Conservation (phyloP, 2,329 filamentous ascomycete genomes). For the Blastomyces parvus region DNA sequence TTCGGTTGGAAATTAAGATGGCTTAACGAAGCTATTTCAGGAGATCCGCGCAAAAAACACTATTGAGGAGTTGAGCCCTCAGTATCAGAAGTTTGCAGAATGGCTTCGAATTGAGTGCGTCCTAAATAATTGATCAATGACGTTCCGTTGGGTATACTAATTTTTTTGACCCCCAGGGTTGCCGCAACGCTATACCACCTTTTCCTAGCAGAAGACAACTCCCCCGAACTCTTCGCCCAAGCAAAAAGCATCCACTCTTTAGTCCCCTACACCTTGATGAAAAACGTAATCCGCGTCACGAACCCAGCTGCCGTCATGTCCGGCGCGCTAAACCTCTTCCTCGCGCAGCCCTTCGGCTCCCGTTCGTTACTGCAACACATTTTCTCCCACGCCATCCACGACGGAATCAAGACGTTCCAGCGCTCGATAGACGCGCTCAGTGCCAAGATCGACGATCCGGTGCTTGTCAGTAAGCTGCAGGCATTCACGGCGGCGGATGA, state of each 20-base stretch:
- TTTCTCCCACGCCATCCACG: conserved; percentile 81
- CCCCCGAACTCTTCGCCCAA: conserved; percentile 89
- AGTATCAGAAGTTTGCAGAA: conserved; percentile 97
- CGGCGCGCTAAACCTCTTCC: conserved; percentile 86
- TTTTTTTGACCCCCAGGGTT: conserved; percentile 42
- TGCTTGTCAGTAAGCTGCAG: conserved; percentile 72
- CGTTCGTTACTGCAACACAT: conserved; percentile 88
- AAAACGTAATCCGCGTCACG: conserved; percentile 92
- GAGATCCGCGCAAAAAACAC: conserved; percentile 86
- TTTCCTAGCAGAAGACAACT: conserved; percentile 96
- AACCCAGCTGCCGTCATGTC: conserved; percentile 97
- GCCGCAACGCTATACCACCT: conserved; percentile 94
- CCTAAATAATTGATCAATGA: not conserved
- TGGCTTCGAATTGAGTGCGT: conserved; percentile 83
- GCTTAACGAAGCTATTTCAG: conserved; percentile 81
- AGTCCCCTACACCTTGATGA: conserved; percentile 84
- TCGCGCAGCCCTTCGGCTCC: conserved; percentile 87
- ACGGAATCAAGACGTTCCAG: conserved; percentile 80
- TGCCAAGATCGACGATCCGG: conserved; percentile 67
- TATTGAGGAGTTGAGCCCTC: conserved; percentile 78
- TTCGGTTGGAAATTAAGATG: conserved; percentile 44
- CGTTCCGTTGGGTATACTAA: not conserved
- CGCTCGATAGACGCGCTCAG: conserved; percentile 71
- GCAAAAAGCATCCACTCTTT: conserved; percentile 89
- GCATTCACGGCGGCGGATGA: conserved; percentile 69